Evolutionary conservation across 352 stramenopile species (phyloP), one percentile per base, ranked within the genome.

Genomic region (Globisporangium ultimum): DNA sequence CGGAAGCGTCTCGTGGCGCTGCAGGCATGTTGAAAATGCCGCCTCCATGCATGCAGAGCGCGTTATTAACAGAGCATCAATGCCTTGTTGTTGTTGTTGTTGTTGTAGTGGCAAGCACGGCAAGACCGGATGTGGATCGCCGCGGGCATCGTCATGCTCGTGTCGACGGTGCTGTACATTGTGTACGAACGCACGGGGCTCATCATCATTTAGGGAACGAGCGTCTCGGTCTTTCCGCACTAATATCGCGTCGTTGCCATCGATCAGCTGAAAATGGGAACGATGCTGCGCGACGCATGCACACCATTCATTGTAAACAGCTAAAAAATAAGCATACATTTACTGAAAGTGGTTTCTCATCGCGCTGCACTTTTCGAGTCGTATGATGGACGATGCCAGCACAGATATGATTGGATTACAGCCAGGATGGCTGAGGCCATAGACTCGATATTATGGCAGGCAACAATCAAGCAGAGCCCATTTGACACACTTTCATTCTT

Each of bases 61-160:
- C 24, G 28, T 1, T 36, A 10, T 10, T 43, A 18, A 55, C 46
- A 17, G n/a, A 18, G 17, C 46, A 8, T 9, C 15, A 53, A n/a
- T 32, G 9, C 51, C 14, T 15, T 43, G 11, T 53, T 21, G 20
- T 22, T 24, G 36, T 36, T 40, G 9, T 41, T 41, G 3, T 20
- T 49, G 28, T 10, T 71, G 24, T 58, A 91, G 72, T 93, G 84
- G 84, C 84, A 93, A 48, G 80, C 84, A 13, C 80, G 65, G 10
- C 78, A 89, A 58, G 84, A 93, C 60, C 74, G 76, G 46, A 79
- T 93, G 70, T 93, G 84, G 81, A 93, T 93, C 52, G 78, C 64
- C 9, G 79, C 84, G 1, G 81, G 84, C 18, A 65, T 93, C 42
- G 48, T 70, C 1, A 63, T 89, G n/a, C 66, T 93, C 13, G 53